These are phyloP conservation scores for Cystobasidiaceae sp. DNA, from an alignment of 1,284 basidiomycete genomes.

Conservation along the genomic window DNA sequence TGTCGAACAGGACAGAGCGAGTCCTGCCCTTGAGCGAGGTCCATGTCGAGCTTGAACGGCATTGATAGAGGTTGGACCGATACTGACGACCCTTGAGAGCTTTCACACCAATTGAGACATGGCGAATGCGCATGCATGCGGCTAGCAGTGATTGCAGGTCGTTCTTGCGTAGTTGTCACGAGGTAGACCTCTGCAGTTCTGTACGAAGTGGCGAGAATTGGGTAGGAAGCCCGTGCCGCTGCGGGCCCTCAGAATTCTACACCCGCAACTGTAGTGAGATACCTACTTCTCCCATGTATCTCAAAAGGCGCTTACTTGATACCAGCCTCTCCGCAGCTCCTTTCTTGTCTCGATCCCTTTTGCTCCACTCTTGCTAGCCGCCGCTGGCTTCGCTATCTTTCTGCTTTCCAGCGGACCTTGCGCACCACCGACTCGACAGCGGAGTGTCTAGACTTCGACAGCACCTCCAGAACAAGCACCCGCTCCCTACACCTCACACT, in stretches of 20 bases:
- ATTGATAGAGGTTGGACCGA: too few species aligned
- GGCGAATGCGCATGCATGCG: constrained; percentile 24
- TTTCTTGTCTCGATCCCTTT: neutral
- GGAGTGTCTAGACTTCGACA: too few species aligned
- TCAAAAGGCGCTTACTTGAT: too few species aligned
- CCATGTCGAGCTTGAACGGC: constrained; percentile 8
- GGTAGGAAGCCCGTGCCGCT: too few species aligned
- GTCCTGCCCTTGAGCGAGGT: neutral
- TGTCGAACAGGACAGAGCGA: constrained; percentile 13
- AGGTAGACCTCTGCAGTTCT: too few species aligned
- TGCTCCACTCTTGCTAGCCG: neutral
- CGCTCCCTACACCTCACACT: too few species aligned
- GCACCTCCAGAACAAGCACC: too few species aligned
- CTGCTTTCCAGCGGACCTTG: neutral
- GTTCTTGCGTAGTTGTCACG: too few species aligned
- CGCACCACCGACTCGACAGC: neutral
- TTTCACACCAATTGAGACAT: neutral
- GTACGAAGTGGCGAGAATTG: too few species aligned
- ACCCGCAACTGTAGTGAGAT: too few species aligned
- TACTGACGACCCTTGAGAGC: neutral
- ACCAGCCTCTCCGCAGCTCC: neutral
- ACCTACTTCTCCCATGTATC: too few species aligned
- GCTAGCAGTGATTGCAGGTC: neutral
- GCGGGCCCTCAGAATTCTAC: too few species aligned
- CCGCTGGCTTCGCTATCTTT: neutral